Evolutionary conservation across 169 alveolate species (phyloP).

Genomic region (Eimeria sp.): DNA sequence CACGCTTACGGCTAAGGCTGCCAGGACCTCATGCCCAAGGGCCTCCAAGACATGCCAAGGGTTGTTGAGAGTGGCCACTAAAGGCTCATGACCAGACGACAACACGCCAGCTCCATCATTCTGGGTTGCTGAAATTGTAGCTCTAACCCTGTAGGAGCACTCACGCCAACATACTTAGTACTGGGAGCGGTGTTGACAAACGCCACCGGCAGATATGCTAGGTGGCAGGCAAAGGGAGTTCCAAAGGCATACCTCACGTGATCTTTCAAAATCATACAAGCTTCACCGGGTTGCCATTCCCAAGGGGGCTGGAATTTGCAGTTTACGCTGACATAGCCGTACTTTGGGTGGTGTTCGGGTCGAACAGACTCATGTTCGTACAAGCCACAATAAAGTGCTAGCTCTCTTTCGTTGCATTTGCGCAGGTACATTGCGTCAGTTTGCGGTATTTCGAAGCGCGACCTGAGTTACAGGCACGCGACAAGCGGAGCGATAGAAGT

Average conservation of each 20-base stretch:
- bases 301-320: constrained; percentile 30
- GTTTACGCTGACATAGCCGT: constrained; percentile 52
- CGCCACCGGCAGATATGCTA: neutral
- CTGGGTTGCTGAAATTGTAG: constrained; percentile 43
- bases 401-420: constrained; percentile 57
- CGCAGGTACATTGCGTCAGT: constrained; percentile 61
- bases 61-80: constrained; percentile 69
- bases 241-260: constrained; percentile 67
- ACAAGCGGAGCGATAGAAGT: neutral
- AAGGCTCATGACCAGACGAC: constrained; percentile 38
- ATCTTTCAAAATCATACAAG: constrained; percentile 63
- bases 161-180: neutral
- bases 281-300: constrained; percentile 63
- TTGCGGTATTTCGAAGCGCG: constrained; percentile 60
- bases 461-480: constrained; percentile 23
- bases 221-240: neutral
- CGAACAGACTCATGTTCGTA: constrained; percentile 77
- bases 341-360: constrained; percentile 77
- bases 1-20: constrained; percentile 59
- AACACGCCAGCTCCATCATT: neutral
- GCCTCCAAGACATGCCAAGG: constrained; percentile 78
- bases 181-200: neutral
- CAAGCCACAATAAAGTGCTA: constrained; percentile 55
- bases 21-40: constrained; percentile 24
- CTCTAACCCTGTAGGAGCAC: constrained; percentile 53